These are phyloP conservation scores for Brassica balearica DNA, from an alignment of 441 rosid genomes.

Conservation along the genomic window DNA sequence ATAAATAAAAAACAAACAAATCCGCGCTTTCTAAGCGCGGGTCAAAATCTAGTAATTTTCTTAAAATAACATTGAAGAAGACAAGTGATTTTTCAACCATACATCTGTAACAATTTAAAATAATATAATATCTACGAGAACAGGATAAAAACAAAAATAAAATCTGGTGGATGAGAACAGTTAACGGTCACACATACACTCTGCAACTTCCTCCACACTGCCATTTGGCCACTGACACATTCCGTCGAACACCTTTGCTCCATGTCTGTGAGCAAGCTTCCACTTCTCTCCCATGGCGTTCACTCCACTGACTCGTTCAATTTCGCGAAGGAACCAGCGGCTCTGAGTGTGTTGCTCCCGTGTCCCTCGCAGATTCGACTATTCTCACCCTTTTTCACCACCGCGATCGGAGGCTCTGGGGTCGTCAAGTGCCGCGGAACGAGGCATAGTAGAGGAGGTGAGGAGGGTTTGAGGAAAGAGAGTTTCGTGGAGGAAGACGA, in stretches of 20 bases:
- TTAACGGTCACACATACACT: constrained; percentile 34
- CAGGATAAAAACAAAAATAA: not conserved
- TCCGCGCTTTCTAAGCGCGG: too few relatives aligned
- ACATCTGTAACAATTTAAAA: not conserved
- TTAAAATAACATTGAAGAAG: not conserved
- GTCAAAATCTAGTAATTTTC: too few relatives aligned
- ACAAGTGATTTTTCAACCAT: constrained; percentile 22
- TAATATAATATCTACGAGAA: not conserved
- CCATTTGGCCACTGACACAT: constrained; percentile 23
- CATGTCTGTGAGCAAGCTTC: constrained; percentile 42
- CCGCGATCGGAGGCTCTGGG: constrained; percentile 21
- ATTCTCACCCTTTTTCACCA: constrained; percentile 22
- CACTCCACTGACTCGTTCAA: constrained; percentile 3
- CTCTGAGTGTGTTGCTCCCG: constrained; percentile 33
- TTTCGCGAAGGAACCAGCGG: constrained; percentile 21
- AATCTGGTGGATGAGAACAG: constrained; percentile 34
- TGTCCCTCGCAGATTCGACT: constrained; percentile 28
- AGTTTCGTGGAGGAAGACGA: constrained; percentile 23
- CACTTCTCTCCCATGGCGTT: constrained; percentile 40
- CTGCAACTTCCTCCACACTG: constrained; percentile 16
- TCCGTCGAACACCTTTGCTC: constrained; percentile 31
- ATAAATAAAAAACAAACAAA: too few relatives aligned
- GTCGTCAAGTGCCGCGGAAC: constrained; percentile 19
- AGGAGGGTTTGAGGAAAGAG: constrained; percentile 25
- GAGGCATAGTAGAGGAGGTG: constrained; percentile 34